Conservation (phyloP, 768 basidiomycete genomes). For the Lentinula guzmanii region DNA sequence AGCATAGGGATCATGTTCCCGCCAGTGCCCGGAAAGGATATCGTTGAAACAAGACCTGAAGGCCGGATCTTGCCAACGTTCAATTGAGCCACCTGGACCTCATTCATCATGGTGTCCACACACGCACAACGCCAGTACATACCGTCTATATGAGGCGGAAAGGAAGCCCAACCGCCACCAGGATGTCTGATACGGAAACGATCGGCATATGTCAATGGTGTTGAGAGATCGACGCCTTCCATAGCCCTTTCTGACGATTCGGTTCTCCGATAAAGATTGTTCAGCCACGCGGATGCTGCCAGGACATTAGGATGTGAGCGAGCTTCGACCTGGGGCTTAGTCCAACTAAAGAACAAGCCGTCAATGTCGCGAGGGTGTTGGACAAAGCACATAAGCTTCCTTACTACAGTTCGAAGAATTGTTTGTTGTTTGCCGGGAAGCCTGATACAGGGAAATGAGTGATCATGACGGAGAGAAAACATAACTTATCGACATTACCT, state of each 20-base stretch:
- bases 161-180: conserved; percentile 47
- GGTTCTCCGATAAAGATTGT: conserved; percentile 51
- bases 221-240: conserved; percentile 53
- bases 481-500: conserved; percentile 27
- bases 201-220: conserved; percentile 67
- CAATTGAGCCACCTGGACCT: conserved; percentile 58
- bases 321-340: conserved; percentile 54
- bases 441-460: not conserved
- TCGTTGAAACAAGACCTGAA: conserved; percentile 57
- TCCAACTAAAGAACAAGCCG: conserved; percentile 5
- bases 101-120: not conserved
- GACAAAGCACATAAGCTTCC: conserved; percentile 9
- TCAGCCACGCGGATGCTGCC: conserved; percentile 50
- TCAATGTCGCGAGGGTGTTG: not conserved
- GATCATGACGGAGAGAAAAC: not conserved
- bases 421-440: conserved; percentile 34
- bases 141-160: conserved; percentile 41
- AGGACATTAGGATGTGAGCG: conserved; percentile 64
- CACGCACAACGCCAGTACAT: not conserved
- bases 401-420: conserved; percentile 71
- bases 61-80: conserved; percentile 64
- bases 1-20: conserved; percentile 61
- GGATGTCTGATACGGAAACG: conserved; percentile 70
- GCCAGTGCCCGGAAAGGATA: conserved; percentile 60
- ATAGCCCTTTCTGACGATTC: conserved; percentile 20